Evolutionary conservation across 257 asterid species (phyloP), one percentile per base, ranked within the genome.

Genomic region (Solanum virginianum): DNA sequence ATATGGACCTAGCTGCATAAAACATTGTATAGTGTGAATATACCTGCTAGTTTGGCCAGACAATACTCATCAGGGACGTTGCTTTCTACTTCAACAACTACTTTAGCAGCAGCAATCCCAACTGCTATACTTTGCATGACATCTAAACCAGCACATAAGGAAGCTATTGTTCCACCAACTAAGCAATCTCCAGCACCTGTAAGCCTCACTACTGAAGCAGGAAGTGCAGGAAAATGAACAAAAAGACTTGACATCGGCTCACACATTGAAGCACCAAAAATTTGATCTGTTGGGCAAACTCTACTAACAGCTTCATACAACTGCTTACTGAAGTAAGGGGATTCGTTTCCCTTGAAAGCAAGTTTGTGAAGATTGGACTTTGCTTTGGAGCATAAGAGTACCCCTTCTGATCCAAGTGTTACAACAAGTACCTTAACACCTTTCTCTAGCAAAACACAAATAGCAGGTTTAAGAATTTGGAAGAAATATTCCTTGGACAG

Each of bases 171-270:
- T 62, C 97, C 99, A 51, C 99, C 99, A 80, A 95, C 99, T 80
- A 95, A 92, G 91, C 98, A 96, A 91, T 95, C 99, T 65, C 99
- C 98, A 7, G 97, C 97, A 55, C 99, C 99, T 2, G 94, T 93
- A 74, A 94, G 93, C 87, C 94, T 90, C 62, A 89, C 94, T 3
- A 94, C 96, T 12, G 95, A 86, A 41, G 98, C 94, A 75, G 98
- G 65, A 60, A 94, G 91, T 22, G 98, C 94, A 51, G 98, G 98
- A 85, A 94, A 90, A 93, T 95, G 97, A 55, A 96, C 94, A 43
- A 84, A 84, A 43, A 84, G 53, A 59, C 77, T 84, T 70, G 82
- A 84, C 85, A 86, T 86, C 20, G 88, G 85, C 49, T 68, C 87
- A 53, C 87, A 85, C 83, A 36, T 85, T 12, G 86, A 86, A 89